phyloP scores from a whole-genome alignment of 202 grass and related monocot species.

The Setaria italica region DNA sequence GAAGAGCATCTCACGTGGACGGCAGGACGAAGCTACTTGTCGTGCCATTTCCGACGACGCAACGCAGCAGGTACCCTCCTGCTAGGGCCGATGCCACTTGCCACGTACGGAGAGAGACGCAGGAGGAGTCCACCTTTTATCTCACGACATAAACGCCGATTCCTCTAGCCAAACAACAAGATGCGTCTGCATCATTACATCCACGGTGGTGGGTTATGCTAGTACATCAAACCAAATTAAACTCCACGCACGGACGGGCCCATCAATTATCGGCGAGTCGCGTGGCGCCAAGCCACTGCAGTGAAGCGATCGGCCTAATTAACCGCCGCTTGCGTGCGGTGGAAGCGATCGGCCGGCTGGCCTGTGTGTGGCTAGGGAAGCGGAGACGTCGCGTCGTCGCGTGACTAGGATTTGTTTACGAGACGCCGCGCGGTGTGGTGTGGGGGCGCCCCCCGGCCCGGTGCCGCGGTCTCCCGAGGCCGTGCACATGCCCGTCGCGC shows the following conservation, averaged over 20 bases:
- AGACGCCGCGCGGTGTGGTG: too few relatives aligned
- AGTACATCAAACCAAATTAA: too few relatives aligned
- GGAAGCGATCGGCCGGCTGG: background rate
- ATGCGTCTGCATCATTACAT: too few relatives aligned
- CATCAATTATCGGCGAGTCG: background rate
- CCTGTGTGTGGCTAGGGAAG: too few relatives aligned
- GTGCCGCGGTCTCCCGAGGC: background rate
- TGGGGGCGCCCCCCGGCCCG: too few relatives aligned
- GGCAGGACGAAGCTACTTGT: background rate
- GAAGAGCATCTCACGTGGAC: background rate
- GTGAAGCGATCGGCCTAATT: background rate
- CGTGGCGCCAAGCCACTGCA: background rate
- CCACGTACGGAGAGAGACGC: too few relatives aligned
- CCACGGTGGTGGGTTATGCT: too few relatives aligned
- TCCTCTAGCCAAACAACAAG: background rate
- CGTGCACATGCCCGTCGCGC: background rate
- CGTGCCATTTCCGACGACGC: background rate
- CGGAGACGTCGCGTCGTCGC: too few relatives aligned
- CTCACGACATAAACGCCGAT: background rate
- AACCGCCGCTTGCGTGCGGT: slow-evolving; percentile 10
- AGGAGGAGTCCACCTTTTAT: background rate
- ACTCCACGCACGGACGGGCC: background rate
- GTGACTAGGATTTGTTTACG: too few relatives aligned
- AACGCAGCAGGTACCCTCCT: background rate
- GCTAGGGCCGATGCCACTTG: too few relatives aligned